Percentiles rank a stretch among this genome's conserved stretches.
Conservation (phyloP, 805 yeast genomes). For the Debaryomyces maramus region DNA sequence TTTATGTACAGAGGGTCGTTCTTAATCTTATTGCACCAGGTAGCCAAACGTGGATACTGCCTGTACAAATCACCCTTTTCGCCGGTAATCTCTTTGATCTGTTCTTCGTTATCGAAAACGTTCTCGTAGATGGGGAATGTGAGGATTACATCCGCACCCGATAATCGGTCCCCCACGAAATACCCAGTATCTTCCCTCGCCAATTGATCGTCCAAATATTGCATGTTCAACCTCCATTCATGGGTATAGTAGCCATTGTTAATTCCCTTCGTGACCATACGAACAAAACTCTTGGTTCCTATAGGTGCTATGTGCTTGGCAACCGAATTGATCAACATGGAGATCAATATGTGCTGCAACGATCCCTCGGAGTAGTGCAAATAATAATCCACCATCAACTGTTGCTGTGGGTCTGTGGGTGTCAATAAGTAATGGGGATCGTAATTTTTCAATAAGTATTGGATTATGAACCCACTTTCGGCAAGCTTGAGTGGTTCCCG, state of each 20-base stretch:
- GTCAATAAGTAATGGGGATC: constrained; percentile 29
- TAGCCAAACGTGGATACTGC: constrained; percentile 35
- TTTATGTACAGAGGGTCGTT: constrained; percentile 34
- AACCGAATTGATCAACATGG: constrained; percentile 38
- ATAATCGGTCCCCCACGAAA: constrained; percentile 37
- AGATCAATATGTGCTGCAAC: constrained; percentile 48
- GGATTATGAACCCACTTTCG: constrained; percentile 41
- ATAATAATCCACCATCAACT: constrained; percentile 50
- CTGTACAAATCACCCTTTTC: constrained; percentile 31
- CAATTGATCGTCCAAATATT: constrained; percentile 27
- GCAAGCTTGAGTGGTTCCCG: constrained; percentile 31
- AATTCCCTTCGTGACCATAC: constrained; percentile 44
- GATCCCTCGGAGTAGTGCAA: constrained; percentile 64
- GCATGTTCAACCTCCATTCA: constrained; percentile 41
- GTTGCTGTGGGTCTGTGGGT: constrained; percentile 35
- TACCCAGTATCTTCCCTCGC: constrained; percentile 29
- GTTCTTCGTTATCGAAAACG: constrained; percentile 36
- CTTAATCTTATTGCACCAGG: constrained; percentile 35
- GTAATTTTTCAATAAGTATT: constrained; percentile 35
- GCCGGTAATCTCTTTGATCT: constrained; percentile 33
- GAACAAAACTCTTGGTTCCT: constrained; percentile 46
- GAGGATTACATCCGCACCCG: constrained; percentile 40
- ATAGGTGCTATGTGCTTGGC: constrained; percentile 48
- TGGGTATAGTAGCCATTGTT: constrained; percentile 49
- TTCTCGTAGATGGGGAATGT: constrained; percentile 39